These are phyloP conservation scores for Naematelia encephala DNA, from an alignment of 768 basidiomycete species.

Conservation along the genomic window DNA sequence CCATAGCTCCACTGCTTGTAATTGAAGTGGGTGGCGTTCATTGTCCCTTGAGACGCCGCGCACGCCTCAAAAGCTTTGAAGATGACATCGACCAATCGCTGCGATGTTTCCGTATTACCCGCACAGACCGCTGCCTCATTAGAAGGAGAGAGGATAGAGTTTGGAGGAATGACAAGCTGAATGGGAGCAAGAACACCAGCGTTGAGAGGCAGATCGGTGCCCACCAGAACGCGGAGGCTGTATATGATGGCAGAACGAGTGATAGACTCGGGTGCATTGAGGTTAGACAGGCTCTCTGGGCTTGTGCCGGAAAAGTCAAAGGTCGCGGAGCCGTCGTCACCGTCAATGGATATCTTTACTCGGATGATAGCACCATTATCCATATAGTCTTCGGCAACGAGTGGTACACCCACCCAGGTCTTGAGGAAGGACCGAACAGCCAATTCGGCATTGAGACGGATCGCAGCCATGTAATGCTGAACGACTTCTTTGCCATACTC, in stretches of 20 bases:
- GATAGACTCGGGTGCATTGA: constrained; percentile 22
- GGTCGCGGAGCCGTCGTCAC: constrained; percentile 13
- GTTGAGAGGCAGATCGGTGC: constrained; percentile 23
- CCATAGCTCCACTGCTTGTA: constrained; percentile 5
- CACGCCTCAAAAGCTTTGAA: constrained; percentile 17
- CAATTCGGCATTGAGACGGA: constrained; percentile 67
- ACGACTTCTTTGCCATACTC: constrained; percentile 16
- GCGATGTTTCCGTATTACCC: constrained; percentile 11
- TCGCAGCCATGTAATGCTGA: constrained; percentile 16
- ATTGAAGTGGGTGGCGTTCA: background rate
- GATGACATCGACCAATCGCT: constrained; percentile 11
- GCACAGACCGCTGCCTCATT: constrained; percentile 8
- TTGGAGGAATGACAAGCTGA: background rate
- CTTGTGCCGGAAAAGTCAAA: constrained; percentile 28
- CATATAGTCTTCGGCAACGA: background rate
- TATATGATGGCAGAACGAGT: constrained; percentile 24
- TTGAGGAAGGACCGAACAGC: constrained; percentile 79
- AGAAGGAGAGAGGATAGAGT: constrained; percentile 7
- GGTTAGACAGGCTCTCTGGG: constrained; percentile 10
- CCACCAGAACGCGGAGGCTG: constrained; percentile 9
- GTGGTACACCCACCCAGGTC: background rate
- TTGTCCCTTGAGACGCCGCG: constrained; percentile 7
- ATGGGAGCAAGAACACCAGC: constrained; percentile 13
- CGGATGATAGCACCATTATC: constrained; percentile 13
- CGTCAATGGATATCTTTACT: constrained; percentile 14